Evolutionary conservation across 75 land plant genomes (phyloP), one percentile per base, ranked within the genome.

Genomic region (Selaginella moellendorffii): DNA sequence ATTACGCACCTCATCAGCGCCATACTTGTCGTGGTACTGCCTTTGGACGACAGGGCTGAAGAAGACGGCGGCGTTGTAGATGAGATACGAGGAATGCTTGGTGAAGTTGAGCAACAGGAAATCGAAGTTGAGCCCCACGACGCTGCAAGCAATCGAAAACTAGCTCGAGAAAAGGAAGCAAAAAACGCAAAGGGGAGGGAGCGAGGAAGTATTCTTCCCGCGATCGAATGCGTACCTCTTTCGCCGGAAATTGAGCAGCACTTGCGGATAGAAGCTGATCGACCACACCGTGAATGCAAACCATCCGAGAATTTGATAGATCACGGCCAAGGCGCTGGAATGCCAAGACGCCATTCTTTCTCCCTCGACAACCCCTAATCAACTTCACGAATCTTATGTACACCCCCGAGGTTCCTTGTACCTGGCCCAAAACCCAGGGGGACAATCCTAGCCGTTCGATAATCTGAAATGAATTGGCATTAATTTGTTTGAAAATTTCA

Each of bases 231-330:
- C 42, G 1, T 0, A 88, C 98, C 98, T 92, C 68, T 92, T 92
- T 19, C 98, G 63, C 0, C 76, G 73, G 74, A 66, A 88, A 73
- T 92, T 92, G 61, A 92, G 81, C 53, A 88, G 27, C 66, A 83
- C 85, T 67, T 92, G 98, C 10, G 98, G 98, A 67, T 88, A 92
- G 82, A 88, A 88, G 75, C 98, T 83, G 80, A 85, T 70, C 52
- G 98, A 85, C 98, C 98, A 92, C 0, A 80, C 76, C 10, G 65
- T 5, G 63, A 92, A 92, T 5, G 98, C 90, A 46, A 71, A 69
- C 98, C 98, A 92, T 14, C 98, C 98, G 0, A 88, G 61, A 1
- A 83, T 68, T 53, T 85, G 75, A 65, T 81, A 92, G 14, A 72
- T 2, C 22, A 81, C 69, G 23, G 83, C 77, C 65, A 81, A 67